Base-by-base conservation (phyloP, 225 moss, liverwort and hornwort genomes). In the Anthoceros angustus region DNA sequence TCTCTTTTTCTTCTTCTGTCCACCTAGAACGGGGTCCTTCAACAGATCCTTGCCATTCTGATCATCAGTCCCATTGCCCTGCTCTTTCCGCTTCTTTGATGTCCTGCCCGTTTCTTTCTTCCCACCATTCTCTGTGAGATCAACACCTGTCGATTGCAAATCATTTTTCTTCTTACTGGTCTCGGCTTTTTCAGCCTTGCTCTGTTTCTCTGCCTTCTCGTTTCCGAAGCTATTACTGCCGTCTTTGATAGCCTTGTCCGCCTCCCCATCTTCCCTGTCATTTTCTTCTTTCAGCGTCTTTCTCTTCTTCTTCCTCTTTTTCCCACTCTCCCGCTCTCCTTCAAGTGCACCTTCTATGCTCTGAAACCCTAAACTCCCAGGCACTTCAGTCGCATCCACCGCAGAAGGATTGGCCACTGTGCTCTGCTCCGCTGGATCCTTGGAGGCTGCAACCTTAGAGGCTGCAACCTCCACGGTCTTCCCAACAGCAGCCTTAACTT, bases 401-500 rank as follows among this genome's bases (percentile, higher is more conserved):
- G 32, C 32, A 32, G 32, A 4, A 32, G 32, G 2, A 32, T 32
- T 32, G 32, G 32, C 4, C 32, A 1, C 4, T 32, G 32, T 1
- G 4, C 32, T 48, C 46, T 6, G 46, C 46, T 6, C 18, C 46
- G 46, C 5, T 48, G 2, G 14, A 48, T 48, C 46, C 46, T 32
- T 32, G 32, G 32, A 32, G 32, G 32, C 32, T 1, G 32, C 32
- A 1, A 32, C n/a, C n/a, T 32, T 32, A 32, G 32, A 32, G 32
- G 32, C 32, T 1, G 32, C 32, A 1, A 32, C n/a, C n/a, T 32
- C 32, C 32, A 4, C 32, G 80, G 83, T 74, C 90, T 94, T 90
- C 43, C 46, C 63, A 4, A 46, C 6, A 68, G 81, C 84, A 69
- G 82, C 88, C 68, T 81, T 91, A 16, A 80, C 80, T 76, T 79